Evolutionary conservation across 768 basidiomycete species (phyloP), one percentile per base, ranked within the genome.

Genomic region (Porphyrellus cyaneotinctus): DNA sequence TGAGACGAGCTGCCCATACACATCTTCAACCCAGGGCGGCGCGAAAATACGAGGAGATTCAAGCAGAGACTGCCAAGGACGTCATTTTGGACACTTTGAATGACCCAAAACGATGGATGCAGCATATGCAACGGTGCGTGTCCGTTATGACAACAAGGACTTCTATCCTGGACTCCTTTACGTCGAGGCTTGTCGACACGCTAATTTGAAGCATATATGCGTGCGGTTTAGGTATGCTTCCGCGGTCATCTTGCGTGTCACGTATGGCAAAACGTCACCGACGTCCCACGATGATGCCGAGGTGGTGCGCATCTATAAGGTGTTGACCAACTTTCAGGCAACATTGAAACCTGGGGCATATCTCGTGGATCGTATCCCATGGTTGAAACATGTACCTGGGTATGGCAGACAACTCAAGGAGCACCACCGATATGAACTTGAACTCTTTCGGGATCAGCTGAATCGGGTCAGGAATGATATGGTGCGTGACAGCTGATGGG

Each of bases 21-120:
- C 76, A 82, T 49, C 69, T 85, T 0, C 78, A 79, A 43, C 77
- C 78, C 13, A 78, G 75, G 54, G 72, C 72, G 4, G 72, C 78
- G 1, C 59, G 69, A 3, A 66, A 61, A 1, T 83, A 84, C 53
- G 69, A 71, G 4, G 75, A 75, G 0, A 71, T 79, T 2, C 70
- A 82, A 24, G 71, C 71, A 60, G 65, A 66, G 28, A 65, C 71
- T 0, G 61, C 58, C 10, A 58, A 33, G 32, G 45, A 53, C 0
- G 31, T 57, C 20, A 43, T 66, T 24, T 17, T 66, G 2, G 61
- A 66, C 22, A 36, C 68, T 15, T 31, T 66, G 38, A 41, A 54
- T 17, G 50, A 66, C 17, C 55, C 61, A 0, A 52, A 44, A 23
- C 30, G 38, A 22, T 46, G 61, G 20, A 17, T 57, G 13, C 30